A percentile compares a stretch with the other conserved stretches of the same genome.
Conservation (phyloP, 177 flowering plant species). For the Vitis hybrid region DNA sequence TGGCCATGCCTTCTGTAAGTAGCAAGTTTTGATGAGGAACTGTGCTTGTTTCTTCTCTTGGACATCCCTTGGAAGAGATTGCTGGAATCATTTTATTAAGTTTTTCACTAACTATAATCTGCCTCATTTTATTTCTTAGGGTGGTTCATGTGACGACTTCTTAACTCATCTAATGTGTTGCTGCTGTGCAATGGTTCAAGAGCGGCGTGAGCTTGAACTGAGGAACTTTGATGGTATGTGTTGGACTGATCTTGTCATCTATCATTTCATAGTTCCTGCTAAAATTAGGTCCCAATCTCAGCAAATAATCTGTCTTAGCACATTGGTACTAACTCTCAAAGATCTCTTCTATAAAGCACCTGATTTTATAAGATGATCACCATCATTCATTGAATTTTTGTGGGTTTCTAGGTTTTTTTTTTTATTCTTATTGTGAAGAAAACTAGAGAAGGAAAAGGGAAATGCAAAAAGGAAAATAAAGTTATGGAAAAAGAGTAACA, state of each 20-base stretch:
- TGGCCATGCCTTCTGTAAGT: no score
- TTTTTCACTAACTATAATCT: neutral
- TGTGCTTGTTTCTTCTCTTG: no score
- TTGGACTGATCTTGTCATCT: neutral
- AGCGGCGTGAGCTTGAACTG: constrained; percentile 40
- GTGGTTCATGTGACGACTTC: constrained; percentile 50
- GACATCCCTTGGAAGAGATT: no score
- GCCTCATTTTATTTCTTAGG: constrained; percentile 25
- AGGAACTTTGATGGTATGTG: constrained; percentile 25
- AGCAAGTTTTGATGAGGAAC: no score
- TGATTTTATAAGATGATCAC: neutral
- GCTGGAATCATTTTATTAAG: neutral
- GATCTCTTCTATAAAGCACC: neutral
- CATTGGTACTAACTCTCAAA: neutral
- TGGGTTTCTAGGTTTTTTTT: neutral
- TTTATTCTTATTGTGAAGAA: neutral
- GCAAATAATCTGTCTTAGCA: neutral
- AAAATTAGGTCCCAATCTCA: no score
- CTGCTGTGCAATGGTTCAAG: constrained; percentile 54
- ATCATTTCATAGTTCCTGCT: neutral
- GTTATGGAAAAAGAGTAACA: no score
- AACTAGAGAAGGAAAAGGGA: no score
- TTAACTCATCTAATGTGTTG: constrained; percentile 49
- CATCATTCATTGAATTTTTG: neutral
- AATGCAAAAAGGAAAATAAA: no score